Percentiles rank a stretch among this genome's conserved stretches.
Evolutionary conservation across 2,329 filamentous ascomycete species (phyloP).

Genomic region (Neonectria neomacrospora): DNA sequence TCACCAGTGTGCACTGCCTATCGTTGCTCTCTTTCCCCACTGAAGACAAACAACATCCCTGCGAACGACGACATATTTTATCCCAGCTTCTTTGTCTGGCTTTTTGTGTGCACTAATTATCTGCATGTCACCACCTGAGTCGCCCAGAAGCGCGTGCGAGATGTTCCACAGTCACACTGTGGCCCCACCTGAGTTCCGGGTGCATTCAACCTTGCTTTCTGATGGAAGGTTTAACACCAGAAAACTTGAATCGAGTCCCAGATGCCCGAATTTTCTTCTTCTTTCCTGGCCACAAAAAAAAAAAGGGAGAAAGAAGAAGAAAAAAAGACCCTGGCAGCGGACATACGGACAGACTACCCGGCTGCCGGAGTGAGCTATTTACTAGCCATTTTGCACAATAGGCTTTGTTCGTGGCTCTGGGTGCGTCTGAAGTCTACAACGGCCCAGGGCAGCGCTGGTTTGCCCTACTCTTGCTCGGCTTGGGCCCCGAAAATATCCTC

Average conservation of each 20-base stretch:
- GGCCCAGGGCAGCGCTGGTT: background rate
- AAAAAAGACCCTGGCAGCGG: background rate
- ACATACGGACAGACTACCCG: background rate
- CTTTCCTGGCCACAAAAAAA: background rate
- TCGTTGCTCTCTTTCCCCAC: background rate
- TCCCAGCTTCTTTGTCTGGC: background rate
- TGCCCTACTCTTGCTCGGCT: background rate
- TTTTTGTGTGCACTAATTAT: background rate
- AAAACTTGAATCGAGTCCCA: background rate
- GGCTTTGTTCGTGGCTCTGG: background rate
- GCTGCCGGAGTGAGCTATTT: background rate
- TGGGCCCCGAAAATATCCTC: background rate
- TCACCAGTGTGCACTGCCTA: background rate
- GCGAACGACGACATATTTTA: background rate
- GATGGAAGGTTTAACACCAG: background rate
- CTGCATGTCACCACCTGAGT: background rate
- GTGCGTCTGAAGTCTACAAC: background rate
- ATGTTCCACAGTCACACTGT: background rate
- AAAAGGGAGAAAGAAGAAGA: too few species aligned
- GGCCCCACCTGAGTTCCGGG: background rate
- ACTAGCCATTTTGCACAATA: background rate
- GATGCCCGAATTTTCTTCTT: too few species aligned
- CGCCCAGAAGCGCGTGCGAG: slow-evolving; percentile 1
- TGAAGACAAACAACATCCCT: background rate
- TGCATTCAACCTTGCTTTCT: background rate